Evolutionary conservation across 1,284 basidiomycete species (phyloP).

Genomic region (Ceratobasidium sp.): DNA sequence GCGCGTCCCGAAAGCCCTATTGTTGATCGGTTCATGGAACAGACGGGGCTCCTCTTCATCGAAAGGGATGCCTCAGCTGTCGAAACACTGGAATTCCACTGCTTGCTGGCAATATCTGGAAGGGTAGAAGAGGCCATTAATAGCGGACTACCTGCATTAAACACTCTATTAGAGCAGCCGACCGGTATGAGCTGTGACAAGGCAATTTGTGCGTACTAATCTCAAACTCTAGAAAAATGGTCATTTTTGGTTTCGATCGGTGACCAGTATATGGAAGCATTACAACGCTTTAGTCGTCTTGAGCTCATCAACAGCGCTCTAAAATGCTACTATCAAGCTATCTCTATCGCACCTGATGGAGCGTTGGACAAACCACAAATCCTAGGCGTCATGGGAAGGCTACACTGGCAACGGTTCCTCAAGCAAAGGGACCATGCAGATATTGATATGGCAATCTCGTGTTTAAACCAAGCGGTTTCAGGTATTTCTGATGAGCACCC

Average conservation of each 20-base stretch:
- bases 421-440: not conserved
- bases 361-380: not conserved
- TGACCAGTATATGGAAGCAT: not conserved
- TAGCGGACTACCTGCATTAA: no score
- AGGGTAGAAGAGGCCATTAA: no score
- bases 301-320: constrained; percentile 3
- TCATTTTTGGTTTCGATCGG: not conserved
- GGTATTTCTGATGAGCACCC: not conserved
- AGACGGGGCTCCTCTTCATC: no score
- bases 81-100: no score
- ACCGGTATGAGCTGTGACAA: no score
- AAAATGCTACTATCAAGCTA: not conserved
- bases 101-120: no score
- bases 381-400: not conserved
- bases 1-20: no score
- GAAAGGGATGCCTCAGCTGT: no score
- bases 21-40: no score
- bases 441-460: not conserved
- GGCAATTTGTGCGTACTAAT: no score
- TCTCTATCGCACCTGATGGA: not conserved
- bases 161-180: no score
- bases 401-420: not conserved
- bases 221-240: no score
- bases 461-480: not conserved
- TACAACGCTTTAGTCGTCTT: not conserved